These are phyloP conservation scores for Mycena sp. DNA, from an alignment of 1,284 basidiomycete genomes.

Conservation along the genomic window DNA sequence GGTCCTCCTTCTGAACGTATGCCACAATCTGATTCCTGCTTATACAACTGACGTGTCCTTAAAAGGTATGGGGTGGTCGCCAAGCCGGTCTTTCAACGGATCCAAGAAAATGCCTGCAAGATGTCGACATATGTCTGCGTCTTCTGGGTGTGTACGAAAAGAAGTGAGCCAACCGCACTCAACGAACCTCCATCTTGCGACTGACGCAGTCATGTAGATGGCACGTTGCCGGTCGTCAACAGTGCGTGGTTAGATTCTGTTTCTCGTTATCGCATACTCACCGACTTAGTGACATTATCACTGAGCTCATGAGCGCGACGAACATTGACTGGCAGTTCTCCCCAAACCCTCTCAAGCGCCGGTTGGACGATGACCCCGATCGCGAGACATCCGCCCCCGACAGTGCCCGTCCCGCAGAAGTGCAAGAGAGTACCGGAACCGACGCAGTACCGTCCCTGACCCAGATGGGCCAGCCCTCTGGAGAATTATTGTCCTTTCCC, in stretches of 20 bases:
- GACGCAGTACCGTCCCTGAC: no score
- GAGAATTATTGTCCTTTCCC: neutral
- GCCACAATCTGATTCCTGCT: no score
- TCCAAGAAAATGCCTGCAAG: no score
- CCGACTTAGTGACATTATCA: neutral
- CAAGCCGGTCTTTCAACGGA: no score
- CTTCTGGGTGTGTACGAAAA: conserved; percentile 23
- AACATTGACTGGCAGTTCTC: neutral
- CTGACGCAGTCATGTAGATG: neutral
- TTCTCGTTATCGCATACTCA: neutral
- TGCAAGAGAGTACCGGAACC: no score
- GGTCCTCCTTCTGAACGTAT: conserved; percentile 2
- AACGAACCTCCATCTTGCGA: no score
- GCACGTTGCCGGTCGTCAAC: neutral
- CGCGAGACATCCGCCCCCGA: neutral
- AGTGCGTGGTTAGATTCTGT: neutral
- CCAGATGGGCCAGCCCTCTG: no score
- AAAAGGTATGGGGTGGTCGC: no score
- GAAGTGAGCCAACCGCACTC: neutral
- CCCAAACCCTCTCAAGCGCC: neutral
- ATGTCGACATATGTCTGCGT: no score
- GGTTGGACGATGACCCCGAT: neutral
- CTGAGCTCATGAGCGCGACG: conserved; percentile 2
- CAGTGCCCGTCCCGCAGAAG: no score
- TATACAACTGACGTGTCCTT: no score